Evolutionary conservation across 2,329 filamentous ascomycete species (phyloP).

Genomic region (Xylariaceae sp.): DNA sequence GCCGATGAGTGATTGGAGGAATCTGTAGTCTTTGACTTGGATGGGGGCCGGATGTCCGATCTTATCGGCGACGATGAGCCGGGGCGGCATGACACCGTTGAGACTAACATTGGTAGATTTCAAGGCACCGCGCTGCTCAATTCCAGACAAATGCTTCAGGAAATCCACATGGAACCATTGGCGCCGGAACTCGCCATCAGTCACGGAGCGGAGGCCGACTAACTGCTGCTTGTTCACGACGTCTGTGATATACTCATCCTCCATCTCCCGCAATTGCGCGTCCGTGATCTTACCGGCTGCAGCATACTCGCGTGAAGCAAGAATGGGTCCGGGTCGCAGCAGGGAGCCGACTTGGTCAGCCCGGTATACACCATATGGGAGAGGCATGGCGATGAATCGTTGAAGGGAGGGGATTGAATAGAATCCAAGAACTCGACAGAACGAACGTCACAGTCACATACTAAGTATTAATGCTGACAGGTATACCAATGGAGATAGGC

Average conservation of each 20-base stretch:
- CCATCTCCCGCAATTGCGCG: slow-evolving; percentile 43
- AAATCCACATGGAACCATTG: slow-evolving; percentile 56
- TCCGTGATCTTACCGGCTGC: slow-evolving; percentile 38
- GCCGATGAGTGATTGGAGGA: slow-evolving; percentile 44
- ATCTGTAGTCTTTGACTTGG: slow-evolving; percentile 52
- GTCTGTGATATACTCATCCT: slow-evolving; percentile 44
- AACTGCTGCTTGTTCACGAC: slow-evolving; percentile 45
- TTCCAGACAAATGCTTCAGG: slow-evolving; percentile 47
- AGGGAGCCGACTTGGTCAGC: slow-evolving; percentile 54
- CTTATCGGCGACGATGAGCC: slow-evolving; percentile 49
- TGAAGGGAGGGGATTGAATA: neutral
- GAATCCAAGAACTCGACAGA: neutral
- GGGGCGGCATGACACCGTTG: slow-evolving; percentile 48
- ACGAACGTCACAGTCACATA: neutral
- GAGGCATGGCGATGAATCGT: slow-evolving; percentile 30
- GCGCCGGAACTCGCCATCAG: slow-evolving; percentile 52
- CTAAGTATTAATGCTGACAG: neutral
- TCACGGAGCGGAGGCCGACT: slow-evolving; percentile 45
- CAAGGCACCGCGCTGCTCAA: slow-evolving; percentile 45
- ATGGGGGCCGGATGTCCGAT: slow-evolving; percentile 48
- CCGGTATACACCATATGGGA: slow-evolving; percentile 40
- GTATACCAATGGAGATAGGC: neutral
- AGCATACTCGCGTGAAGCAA: slow-evolving; percentile 44
- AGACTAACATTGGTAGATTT: slow-evolving; percentile 39
- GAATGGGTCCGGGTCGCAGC: slow-evolving; percentile 45